Evolutionary conservation across 1,284 basidiomycete genomes (phyloP).

Genomic region (Rhodotorula sp.): DNA sequence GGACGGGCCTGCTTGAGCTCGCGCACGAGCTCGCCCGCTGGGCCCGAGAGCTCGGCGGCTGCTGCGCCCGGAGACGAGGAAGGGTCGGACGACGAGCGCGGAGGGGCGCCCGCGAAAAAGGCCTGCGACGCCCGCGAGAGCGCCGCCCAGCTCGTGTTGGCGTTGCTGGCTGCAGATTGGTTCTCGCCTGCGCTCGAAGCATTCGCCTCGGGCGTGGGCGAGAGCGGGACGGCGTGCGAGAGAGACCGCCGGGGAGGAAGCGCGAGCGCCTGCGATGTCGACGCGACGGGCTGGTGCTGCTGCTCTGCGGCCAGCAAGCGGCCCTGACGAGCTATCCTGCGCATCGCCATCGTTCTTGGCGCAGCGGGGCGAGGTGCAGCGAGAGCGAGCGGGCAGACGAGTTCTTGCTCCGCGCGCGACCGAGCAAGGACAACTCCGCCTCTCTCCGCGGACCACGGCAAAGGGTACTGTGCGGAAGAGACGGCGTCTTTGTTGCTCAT

Average conservation of each 20-base stretch:
- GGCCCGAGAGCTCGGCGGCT: neutral
- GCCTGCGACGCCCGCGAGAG: constrained; percentile 15
- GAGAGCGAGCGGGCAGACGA: no score
- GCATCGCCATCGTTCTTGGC: constrained; percentile 6
- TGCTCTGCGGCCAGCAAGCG: neutral
- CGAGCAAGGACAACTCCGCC: no score
- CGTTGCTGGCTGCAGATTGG: neutral
- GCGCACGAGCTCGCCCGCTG: constrained; percentile 16
- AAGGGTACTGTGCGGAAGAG: no score
- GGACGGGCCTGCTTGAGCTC: constrained; percentile 10
- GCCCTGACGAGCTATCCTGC: constrained; percentile 19
- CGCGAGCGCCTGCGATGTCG: constrained; percentile 1
- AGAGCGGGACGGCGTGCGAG: constrained; percentile 24
- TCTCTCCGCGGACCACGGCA: no score
- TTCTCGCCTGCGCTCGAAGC: constrained; percentile 3
- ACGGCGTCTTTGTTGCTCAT: no score
- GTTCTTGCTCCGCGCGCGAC: no score
- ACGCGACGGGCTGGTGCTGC: constrained; percentile 4
- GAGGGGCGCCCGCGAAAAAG: constrained; percentile 4
- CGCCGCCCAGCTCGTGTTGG: constrained; percentile 22
- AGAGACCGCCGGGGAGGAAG: constrained; percentile 9
- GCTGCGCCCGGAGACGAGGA: neutral
- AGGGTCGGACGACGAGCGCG: neutral
- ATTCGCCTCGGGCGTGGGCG: neutral
- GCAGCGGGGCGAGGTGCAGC: no score